Percentiles rank a stretch among this genome's conserved stretches.
These are phyloP conservation scores for Paramecium sexaurelia DNA, from an alignment of 73 alveolate species.

Conservation along the genomic window DNA sequence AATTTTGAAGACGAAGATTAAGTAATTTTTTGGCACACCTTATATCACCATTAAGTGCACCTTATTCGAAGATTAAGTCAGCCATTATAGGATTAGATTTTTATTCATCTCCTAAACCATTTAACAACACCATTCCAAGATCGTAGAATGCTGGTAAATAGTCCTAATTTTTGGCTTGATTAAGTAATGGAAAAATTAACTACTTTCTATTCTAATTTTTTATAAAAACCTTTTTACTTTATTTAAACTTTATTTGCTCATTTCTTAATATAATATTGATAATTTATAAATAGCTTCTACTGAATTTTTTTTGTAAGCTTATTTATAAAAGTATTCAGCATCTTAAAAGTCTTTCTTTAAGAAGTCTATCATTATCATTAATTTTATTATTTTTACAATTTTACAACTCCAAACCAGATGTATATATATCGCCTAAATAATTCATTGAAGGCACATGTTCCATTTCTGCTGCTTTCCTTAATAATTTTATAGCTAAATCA, in stretches of 20 bases:
- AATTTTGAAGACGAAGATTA: not conserved
- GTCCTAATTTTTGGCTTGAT: constrained; percentile 31
- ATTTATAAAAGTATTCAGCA: constrained; percentile 6
- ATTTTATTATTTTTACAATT: not conserved
- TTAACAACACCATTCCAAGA: not conserved
- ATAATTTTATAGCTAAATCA: constrained; percentile 8
- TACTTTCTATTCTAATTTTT: not conserved
- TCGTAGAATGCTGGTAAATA: constrained; percentile 58
- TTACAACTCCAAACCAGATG: not conserved
- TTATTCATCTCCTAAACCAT: constrained; percentile 9
- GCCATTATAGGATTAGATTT: not conserved
- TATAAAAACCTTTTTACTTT: not conserved
- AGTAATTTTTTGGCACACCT: constrained; percentile 5
- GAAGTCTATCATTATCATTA: not conserved
- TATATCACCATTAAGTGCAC: constrained; percentile 1
- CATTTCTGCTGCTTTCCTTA: constrained; percentile 30
- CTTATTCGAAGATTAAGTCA: constrained; percentile 39
- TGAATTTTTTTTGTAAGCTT: not conserved
- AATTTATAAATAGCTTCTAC: constrained; percentile 42
- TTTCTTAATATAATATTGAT: not conserved
- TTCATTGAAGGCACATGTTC: constrained; percentile 7
- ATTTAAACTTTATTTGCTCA: not conserved
- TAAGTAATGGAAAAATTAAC: not conserved
- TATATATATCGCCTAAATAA: not conserved
- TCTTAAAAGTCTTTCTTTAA: not conserved